Evolutionary conservation across 2,329 filamentous ascomycete species (phyloP).

Genomic region (Exophiala alcalophila): DNA sequence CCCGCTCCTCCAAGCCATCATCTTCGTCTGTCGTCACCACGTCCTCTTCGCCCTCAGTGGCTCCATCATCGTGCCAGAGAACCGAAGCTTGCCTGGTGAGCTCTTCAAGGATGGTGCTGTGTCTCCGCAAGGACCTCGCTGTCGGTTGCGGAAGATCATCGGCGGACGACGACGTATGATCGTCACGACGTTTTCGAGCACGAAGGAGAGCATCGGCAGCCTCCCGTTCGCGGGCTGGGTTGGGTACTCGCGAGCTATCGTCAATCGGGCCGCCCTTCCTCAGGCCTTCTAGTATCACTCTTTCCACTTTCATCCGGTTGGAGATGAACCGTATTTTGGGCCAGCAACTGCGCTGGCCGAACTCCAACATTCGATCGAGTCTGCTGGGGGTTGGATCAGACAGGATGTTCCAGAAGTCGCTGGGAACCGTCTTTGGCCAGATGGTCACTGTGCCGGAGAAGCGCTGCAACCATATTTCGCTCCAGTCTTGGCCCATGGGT

Average conservation of each 20-base stretch:
- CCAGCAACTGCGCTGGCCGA: conserved; percentile 84
- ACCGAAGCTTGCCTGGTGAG: conserved; percentile 47
- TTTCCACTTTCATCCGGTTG: conserved; percentile 82
- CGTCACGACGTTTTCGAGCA: conserved; percentile 15
- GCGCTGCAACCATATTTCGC: conserved; percentile 89
- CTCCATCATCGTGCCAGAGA: conserved; percentile 47
- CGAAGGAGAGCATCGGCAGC: conserved; percentile 20
- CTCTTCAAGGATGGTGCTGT: conserved; percentile 41
- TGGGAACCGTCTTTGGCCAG: conserved; percentile 77
- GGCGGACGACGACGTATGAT: conserved; percentile 16
- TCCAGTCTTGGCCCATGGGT: conserved; percentile 93
- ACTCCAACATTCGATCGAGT: conserved; percentile 82
- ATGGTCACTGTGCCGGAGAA: conserved; percentile 95
- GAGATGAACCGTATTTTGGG: conserved; percentile 87
- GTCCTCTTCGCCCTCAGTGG: conserved; percentile 42
- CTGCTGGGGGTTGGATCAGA: conserved; percentile 74
- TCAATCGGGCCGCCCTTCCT: conserved; percentile 33
- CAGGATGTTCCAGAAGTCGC: conserved; percentile 83
- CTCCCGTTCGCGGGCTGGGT: conserved; percentile 21
- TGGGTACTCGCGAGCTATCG: conserved; percentile 29
- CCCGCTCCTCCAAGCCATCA: conserved; percentile 38
- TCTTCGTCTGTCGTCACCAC: conserved; percentile 46
- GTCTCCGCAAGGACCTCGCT: conserved; percentile 17
- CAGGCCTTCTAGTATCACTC: conserved; percentile 58
- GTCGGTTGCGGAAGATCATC: conserved; percentile 1